Conservation (phyloP, 805 yeast genomes). For the Kurtzmaniella fragi region DNA sequence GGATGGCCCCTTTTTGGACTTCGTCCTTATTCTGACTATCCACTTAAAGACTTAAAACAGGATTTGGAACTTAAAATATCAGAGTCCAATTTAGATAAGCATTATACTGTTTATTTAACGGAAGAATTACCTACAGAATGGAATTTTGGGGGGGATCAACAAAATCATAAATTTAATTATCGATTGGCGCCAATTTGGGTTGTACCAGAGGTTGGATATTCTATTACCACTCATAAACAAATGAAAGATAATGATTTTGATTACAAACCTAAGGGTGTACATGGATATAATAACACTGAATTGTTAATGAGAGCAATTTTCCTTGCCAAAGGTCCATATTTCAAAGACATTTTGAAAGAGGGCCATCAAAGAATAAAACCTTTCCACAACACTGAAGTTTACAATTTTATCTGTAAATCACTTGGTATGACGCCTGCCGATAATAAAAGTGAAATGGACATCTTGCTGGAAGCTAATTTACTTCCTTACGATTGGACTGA, state of each 20-base stretch:
- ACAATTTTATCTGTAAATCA: conserved; percentile 68
- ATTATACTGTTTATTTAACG: conserved; percentile 45
- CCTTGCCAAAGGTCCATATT: conserved; percentile 77
- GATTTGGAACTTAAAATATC: conserved; percentile 20
- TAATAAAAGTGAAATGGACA: conserved; percentile 50
- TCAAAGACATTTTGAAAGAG: conserved; percentile 34
- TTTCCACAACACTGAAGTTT: conserved; percentile 67
- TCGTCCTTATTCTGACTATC: conserved; percentile 49
- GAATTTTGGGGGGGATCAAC: conserved; percentile 45
- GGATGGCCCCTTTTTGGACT: conserved; percentile 88
- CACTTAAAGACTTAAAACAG: conserved; percentile 27
- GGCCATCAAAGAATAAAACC: conserved; percentile 44
- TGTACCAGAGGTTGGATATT: conserved; percentile 77
- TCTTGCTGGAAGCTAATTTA: conserved; percentile 13
- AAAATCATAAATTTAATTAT: conserved; percentile 39
- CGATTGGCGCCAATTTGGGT: conserved; percentile 85
- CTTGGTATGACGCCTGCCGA: conserved; percentile 45
- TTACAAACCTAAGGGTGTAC: conserved; percentile 70
- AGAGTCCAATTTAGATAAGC: conserved; percentile 11
- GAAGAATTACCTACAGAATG: conserved; percentile 53
- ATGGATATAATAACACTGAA: conserved; percentile 78
- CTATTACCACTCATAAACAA: conserved; percentile 56
- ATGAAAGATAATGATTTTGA: conserved; percentile 45
- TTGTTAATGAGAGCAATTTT: conserved; percentile 81
- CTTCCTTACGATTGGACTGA: conserved; percentile 47